Conservation (phyloP, 257 asterid species). For the Fraxinus excelsior region DNA sequence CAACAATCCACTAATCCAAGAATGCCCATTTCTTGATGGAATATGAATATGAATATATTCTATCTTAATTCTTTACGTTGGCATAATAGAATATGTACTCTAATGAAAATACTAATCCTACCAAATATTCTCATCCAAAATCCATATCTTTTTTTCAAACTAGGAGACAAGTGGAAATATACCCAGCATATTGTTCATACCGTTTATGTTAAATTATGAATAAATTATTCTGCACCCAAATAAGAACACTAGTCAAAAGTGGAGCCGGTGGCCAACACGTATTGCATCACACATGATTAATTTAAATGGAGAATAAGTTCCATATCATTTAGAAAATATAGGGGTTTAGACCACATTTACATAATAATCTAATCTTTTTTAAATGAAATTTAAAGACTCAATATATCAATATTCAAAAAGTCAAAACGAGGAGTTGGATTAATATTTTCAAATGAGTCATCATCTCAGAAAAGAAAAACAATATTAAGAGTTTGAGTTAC, state of each 20-base stretch:
- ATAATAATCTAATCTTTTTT: too few species aligned
- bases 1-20: not conserved
- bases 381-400: too few species aligned
- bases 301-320: not conserved
- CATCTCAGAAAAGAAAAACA: too few species aligned
- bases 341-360: not conserved
- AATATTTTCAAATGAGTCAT: too few species aligned
- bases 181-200: constrained; percentile 3
- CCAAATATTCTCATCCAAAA: constrained; percentile 37
- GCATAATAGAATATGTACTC: constrained; percentile 10
- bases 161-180: constrained; percentile 29
- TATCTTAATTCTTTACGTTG: not conserved
- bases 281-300: not conserved
- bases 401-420: too few species aligned
- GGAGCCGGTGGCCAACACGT: not conserved
- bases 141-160: constrained; percentile 17
- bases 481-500: too few species aligned
- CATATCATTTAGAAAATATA: too few species aligned
- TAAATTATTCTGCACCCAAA: not conserved
- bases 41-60: constrained; percentile 1
- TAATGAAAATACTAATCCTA: not conserved
- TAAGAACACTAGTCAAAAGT: not conserved
- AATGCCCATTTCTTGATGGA: not conserved
- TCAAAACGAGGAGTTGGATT: too few species aligned
- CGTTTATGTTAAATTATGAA: not conserved